Evolutionary conservation across 495 filamentous ascomycete species (phyloP).

Genomic region (Cercophora scortea): DNA sequence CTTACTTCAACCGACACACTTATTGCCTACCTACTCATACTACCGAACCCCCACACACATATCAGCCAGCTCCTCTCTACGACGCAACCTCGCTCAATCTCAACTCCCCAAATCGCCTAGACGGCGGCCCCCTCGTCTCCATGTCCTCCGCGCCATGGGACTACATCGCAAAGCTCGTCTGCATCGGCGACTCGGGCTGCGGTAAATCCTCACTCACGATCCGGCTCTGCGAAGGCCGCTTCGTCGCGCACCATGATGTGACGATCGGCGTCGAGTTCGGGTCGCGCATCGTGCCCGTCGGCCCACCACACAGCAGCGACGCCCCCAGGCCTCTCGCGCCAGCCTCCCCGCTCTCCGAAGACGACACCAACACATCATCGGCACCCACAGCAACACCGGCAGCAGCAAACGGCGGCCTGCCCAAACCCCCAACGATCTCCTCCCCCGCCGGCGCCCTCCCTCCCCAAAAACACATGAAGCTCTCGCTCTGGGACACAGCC

Average conservation of each 20-base stretch:
- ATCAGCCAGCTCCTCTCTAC: not conserved
- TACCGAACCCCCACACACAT: not conserved
- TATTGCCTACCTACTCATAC: too few relatives aligned
- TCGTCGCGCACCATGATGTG: constrained; percentile 86
- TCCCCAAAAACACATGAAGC: constrained; percentile 68
- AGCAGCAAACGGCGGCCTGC: constrained; percentile 19
- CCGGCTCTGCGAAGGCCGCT: constrained; percentile 94
- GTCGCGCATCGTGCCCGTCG: constrained; percentile 85
- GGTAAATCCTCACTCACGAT: constrained; percentile 88
- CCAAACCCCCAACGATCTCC: constrained; percentile 19
- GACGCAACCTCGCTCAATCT: too few relatives aligned
- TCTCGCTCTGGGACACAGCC: constrained; percentile 85
- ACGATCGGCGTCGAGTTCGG: constrained; percentile 98
- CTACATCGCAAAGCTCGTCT: constrained; percentile 97
- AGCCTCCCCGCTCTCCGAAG: not conserved
- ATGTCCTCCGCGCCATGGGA: constrained; percentile 72
- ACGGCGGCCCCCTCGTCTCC: not conserved
- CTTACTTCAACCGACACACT: too few relatives aligned
- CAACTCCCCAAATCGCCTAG: too few relatives aligned
- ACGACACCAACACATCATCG: not conserved
- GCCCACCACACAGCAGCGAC: constrained; percentile 55
- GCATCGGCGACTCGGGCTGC: constrained; percentile 89
- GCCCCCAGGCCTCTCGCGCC: constrained; percentile 16
- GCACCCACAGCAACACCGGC: not conserved
- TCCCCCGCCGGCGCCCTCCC: constrained; percentile 4